phyloP scores from a whole-genome alignment of 2,329 filamentous ascomycete genomes.

The Dactylellina parvicollis region DNA sequence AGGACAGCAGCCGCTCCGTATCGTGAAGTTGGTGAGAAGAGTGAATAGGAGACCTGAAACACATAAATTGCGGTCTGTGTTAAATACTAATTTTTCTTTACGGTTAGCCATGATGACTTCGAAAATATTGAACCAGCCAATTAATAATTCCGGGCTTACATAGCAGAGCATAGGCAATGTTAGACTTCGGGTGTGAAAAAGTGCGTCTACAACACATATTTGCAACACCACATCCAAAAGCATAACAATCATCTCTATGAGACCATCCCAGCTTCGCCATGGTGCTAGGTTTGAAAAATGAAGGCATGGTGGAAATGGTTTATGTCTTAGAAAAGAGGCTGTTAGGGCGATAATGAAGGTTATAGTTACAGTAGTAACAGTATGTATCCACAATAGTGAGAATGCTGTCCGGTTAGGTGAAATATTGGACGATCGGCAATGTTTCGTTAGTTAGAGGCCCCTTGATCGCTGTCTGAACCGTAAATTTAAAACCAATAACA shows the following conservation, averaged over 20 bases:
- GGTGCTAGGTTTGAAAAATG: neutral
- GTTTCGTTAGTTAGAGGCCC: too few species aligned
- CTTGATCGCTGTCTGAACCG: too few species aligned
- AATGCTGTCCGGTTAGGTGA: constrained; percentile 16
- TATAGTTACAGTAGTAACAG: constrained; percentile 3
- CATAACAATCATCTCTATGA: neutral
- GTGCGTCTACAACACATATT: constrained; percentile 30
- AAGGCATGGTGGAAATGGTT: neutral
- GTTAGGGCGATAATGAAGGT: constrained; percentile 9
- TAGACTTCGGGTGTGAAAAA: constrained; percentile 40
- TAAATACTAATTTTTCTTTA: constrained; percentile 15
- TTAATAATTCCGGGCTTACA: constrained; percentile 12
- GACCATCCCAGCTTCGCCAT: neutral
- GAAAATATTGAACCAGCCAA: neutral
- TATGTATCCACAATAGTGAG: constrained; percentile 38
- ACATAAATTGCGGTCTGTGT: neutral
- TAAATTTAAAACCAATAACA: too few species aligned
- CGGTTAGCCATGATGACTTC: neutral
- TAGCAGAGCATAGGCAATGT: constrained; percentile 38
- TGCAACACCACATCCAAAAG: constrained; percentile 12
- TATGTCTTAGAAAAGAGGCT: neutral
- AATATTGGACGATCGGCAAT: too few species aligned
- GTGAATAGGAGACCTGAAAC: neutral
- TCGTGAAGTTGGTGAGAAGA: constrained; percentile 4
- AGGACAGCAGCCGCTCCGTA: neutral